Percentiles rank a stretch among this genome's conserved stretches.
Evolutionary conservation across 2,329 filamentous ascomycete species (phyloP).

Genomic region (Fusarium sp.): DNA sequence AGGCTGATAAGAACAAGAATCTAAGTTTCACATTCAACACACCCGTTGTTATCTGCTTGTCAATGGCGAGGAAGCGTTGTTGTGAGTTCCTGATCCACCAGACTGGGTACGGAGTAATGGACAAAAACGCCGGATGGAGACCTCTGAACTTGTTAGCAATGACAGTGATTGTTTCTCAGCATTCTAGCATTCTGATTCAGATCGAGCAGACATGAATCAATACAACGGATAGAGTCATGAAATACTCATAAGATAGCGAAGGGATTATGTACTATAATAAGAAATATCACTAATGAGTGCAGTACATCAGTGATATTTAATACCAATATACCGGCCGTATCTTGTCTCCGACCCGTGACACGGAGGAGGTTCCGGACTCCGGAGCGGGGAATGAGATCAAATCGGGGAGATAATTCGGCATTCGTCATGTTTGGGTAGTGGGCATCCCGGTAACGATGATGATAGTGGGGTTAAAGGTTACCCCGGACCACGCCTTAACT

Average conservation of each 20-base stretch:
- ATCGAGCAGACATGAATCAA: not conserved
- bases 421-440: constrained; percentile 29
- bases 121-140: not conserved
- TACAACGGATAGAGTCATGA: not conserved
- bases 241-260: not conserved
- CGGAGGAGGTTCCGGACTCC: constrained; percentile 30
- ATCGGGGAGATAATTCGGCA: constrained; percentile 42
- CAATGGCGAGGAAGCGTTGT: not conserved
- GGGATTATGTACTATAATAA: not conserved
- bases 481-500: constrained; percentile 26
- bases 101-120: constrained; percentile 12
- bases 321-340: not conserved
- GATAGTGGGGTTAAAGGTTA: constrained; percentile 36
- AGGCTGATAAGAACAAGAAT: not conserved
- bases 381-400: constrained; percentile 25
- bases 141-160: constrained; percentile 1
- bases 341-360: constrained; percentile 24
- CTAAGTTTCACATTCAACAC: too few species aligned
- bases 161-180: not conserved
- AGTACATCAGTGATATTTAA: not conserved
- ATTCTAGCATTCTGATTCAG: not conserved
- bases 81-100: not conserved
- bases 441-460: constrained; percentile 28
- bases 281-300: not conserved
- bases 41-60: not conserved